phyloP scores from a whole-genome alignment of 495 filamentous ascomycete genomes.

The Neurospora tetrasperma region DNA sequence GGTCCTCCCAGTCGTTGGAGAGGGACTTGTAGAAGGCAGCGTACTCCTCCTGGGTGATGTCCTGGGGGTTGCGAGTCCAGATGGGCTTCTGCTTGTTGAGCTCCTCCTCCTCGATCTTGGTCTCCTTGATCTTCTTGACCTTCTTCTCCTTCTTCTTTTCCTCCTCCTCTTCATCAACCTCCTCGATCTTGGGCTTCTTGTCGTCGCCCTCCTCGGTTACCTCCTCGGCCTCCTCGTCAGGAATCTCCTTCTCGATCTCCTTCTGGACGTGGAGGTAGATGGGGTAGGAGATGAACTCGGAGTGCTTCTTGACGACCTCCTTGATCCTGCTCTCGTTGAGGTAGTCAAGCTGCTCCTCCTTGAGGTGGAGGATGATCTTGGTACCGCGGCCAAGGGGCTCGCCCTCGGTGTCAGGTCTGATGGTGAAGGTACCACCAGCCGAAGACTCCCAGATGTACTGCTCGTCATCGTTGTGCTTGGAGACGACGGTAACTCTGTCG shows the following conservation, averaged over 20 bases:
- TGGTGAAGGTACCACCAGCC: slow-evolving; percentile 94
- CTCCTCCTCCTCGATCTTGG: slow-evolving; percentile 96
- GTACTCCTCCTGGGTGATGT: slow-evolving; percentile 96
- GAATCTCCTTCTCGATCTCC: slow-evolving; percentile 98
- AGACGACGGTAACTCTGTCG: slow-evolving; percentile 88
- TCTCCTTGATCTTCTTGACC: slow-evolving; percentile 99
- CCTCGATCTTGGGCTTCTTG: slow-evolving; percentile 82
- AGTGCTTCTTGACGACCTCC: slow-evolving; percentile 99
- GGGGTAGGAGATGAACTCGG: slow-evolving; percentile 99
- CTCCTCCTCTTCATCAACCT: slow-evolving; percentile 64
- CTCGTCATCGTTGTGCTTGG: slow-evolving; percentile 99
- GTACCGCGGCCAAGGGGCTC: slow-evolving; percentile 87
- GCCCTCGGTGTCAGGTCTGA: slow-evolving; percentile 81
- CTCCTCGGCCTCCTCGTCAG: slow-evolving; percentile 90
- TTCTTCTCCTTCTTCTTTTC: slow-evolving; percentile 82
- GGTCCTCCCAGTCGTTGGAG: slow-evolving; percentile 99
- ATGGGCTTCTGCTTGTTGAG: slow-evolving; percentile 99
- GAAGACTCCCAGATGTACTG: slow-evolving; percentile 99
- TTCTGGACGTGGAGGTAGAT: slow-evolving; percentile 99
- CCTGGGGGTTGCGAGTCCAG: slow-evolving; percentile 95
- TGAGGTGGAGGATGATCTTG: slow-evolving; percentile 95
- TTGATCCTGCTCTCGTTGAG: slow-evolving; percentile 98
- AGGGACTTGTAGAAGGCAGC: slow-evolving; percentile 99
- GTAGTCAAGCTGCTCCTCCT: slow-evolving; percentile 98
- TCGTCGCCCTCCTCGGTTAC: slow-evolving; percentile 56